Base-by-base conservation (phyloP, 2,329 filamentous ascomycete genomes). In the Aspergillus glaucus region DNA sequence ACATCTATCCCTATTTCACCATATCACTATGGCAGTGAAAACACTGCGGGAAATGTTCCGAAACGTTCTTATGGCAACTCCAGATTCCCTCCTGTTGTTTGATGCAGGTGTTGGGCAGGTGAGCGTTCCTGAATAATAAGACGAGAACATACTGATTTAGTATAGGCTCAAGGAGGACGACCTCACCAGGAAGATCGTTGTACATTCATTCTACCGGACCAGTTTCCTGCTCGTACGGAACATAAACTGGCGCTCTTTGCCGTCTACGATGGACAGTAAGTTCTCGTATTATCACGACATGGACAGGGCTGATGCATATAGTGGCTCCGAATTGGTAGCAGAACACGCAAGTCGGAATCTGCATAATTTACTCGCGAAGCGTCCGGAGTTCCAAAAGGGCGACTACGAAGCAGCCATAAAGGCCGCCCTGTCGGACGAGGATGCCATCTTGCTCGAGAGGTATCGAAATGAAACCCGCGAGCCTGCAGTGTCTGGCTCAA, bases 201-300 rank as follows among this genome's bases (percentile, higher is more conserved):
- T 43, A 57, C 56, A 41, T 46, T 64, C 22, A 41, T 67, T 9
- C 45, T 56, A 19, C 65, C 65, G 40, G 57, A 62, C 9, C 57
- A 63, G 21, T 67, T 67, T 50, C 61, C 62, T 19, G 52, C 53
- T 8, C 45, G 54, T 6, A 57, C 54, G n/a, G 45, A 61, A 5
- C 57, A 62, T 10, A 64, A 61, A 22, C 43, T 68, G 36, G 62
- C 59, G 8, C 61, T 62, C 28, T 64, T 68, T 49, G 65, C 62
- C 15, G 53, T 67, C 21, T 67, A 64, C 49, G 65, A 68, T 44
- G 65, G 65, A 46, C 65, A 68, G 65, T 68, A 55, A 53, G 65
- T 28, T 19, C n/a, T 26, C 4, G 8, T 30, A 39, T 26, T 26
- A 28, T 6, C 3, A 8, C 24, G 22, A 8, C 12, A 22, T 26